Evolutionary conservation across 2,329 filamentous ascomycete species (phyloP), one percentile per base, ranked within the genome.

Genomic region (Lachnellula cervina): DNA sequence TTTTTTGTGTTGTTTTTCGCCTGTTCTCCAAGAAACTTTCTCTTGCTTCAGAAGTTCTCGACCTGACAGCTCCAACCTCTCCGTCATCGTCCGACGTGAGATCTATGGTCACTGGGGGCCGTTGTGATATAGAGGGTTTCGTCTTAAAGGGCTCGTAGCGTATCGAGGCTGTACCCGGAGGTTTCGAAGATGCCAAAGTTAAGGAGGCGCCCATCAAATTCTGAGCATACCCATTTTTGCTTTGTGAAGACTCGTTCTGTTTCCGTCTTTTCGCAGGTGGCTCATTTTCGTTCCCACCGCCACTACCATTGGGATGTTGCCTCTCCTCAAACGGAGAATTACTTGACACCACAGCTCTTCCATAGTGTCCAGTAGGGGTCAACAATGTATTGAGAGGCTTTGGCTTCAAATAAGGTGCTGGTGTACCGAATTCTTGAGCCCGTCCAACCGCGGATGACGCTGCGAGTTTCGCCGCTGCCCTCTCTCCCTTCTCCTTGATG

Each of bases 281-380:
- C 55, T 75, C 66, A 21, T 56, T 59, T 43, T 63, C 60, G 25
- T 60, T 58, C 21, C 47, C 56, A 40, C 43, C 44, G 11, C 34
- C 35, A 44, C 52, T 58, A 60, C 48, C 54, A 21, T 32, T 37
- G 67, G 65, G 37, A 45, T 64, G 48, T 66, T 77, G 75, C 38
- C 79, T 73, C 53, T 81, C 73, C 60, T 90, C 87, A 59, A 83
- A 90, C 0, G 88, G 87, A 1, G 87, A 89, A 51, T 79, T 78
- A 7, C 67, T 71, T 0, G 82, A 78, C 3, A 86, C 66, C 2
- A 76, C 61, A 2, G 86, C 80, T 64, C 85, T 84, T 0, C 84
- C 84, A 64, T 84, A 77, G 8, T 82, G 80, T 0, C 84, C 81
- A 53, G 79, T 84, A 11, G 82, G 82, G 1, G 82, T 83, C 1